These are phyloP conservation scores for Cladosporium sphaerospermum DNA, from an alignment of 2,329 filamentous ascomycete species.

Conservation along the genomic window DNA sequence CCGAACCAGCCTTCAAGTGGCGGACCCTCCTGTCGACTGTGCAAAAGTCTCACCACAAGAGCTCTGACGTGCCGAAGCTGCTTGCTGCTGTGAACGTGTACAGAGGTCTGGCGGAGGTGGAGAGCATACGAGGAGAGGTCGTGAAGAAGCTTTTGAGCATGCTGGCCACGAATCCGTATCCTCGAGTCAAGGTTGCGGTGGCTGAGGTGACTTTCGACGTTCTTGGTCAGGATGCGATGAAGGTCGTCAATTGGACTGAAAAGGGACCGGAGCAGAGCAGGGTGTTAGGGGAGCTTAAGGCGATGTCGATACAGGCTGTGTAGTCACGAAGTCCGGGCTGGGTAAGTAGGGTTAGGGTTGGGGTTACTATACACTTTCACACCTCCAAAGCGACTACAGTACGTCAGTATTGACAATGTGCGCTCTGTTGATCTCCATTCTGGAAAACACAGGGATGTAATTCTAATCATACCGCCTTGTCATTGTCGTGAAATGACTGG, in stretches of 20 bases:
- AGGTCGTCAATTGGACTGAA: constrained; percentile 19
- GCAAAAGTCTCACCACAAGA: constrained; percentile 77
- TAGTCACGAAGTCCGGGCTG: not conserved
- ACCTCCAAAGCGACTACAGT: no score
- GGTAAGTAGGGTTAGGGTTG: no score
- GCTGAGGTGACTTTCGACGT: constrained; percentile 38
- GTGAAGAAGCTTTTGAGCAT: constrained; percentile 65
- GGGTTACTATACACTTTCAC: no score
- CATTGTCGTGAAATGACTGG: no score
- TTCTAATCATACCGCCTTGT: no score
- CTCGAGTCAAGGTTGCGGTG: constrained; percentile 53
- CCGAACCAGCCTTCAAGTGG: constrained; percentile 53
- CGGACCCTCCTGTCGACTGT: constrained; percentile 61
- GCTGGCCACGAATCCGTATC: constrained; percentile 71
- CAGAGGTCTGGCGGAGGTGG: constrained; percentile 56
- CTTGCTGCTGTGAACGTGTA: constrained; percentile 77
- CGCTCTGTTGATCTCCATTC: no score
- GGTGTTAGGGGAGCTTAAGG: not conserved
- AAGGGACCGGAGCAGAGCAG: constrained; percentile 4
- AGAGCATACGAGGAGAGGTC: constrained; percentile 49
- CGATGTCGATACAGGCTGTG: not conserved
- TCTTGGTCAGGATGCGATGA: constrained; percentile 28
- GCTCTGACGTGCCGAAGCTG: constrained; percentile 73
- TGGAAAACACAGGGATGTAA: no score
- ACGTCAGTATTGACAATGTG: no score